These are phyloP conservation scores for Talaromyces sp. DNA, from an alignment of 2,329 filamentous ascomycete species.

Conservation along the genomic window DNA sequence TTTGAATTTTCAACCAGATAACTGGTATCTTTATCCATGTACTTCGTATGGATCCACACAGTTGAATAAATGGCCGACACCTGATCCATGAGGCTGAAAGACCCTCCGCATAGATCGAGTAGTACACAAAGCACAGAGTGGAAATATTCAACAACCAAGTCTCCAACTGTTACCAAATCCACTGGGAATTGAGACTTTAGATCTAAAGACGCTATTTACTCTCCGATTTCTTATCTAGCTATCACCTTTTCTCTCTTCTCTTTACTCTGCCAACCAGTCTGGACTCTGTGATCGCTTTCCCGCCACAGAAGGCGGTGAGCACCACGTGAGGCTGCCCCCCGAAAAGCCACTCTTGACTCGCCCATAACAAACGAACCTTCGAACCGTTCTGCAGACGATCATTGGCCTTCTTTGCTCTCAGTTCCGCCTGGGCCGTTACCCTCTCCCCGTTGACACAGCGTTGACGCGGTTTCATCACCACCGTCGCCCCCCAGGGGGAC, in stretches of 20 bases:
- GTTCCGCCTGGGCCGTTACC: neutral
- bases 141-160: too few relatives aligned
- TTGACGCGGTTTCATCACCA: constrained; percentile 20
- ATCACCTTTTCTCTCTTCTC: neutral
- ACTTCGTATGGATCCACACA: too few relatives aligned
- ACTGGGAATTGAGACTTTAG: too few relatives aligned
- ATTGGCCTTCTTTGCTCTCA: constrained; percentile 14
- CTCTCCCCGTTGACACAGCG: constrained; percentile 15
- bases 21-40: too few relatives aligned
- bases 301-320: constrained; percentile 22
- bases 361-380: constrained; percentile 26
- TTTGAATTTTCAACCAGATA: too few relatives aligned
- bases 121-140: too few relatives aligned
- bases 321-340: constrained; percentile 4
- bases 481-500: constrained; percentile 19
- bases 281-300: constrained; percentile 5
- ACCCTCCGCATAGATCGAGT: too few relatives aligned
- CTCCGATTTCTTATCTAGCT: neutral
- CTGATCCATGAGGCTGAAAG: too few relatives aligned
- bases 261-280: neutral
- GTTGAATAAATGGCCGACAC: too few relatives aligned
- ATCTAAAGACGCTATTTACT: too few relatives aligned
- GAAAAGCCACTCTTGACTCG: constrained; percentile 22
- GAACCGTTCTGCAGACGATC: constrained; percentile 12
- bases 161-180: too few relatives aligned